Conservation (phyloP, 2,329 filamentous ascomycete genomes). For the Meredithiella fracta region DNA sequence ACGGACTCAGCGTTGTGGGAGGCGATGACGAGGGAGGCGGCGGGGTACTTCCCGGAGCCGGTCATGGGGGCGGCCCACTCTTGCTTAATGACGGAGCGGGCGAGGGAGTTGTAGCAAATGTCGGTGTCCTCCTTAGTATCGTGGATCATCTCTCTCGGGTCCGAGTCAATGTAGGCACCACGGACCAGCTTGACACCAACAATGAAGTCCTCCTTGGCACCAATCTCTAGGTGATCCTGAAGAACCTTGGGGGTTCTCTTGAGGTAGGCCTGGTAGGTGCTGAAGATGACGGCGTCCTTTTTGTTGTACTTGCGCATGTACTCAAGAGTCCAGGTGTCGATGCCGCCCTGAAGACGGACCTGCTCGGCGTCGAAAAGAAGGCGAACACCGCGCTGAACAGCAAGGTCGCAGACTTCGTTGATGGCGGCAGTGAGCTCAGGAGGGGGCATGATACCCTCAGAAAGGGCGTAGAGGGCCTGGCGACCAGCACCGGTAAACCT, state of each 20-base stretch:
- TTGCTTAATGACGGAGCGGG: constrained; percentile 48
- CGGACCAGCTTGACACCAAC: constrained; percentile 62
- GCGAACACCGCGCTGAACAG: constrained; percentile 49
- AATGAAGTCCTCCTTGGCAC: constrained; percentile 43
- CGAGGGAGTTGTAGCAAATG: constrained; percentile 53
- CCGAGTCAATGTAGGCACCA: constrained; percentile 55
- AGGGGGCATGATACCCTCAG: constrained; percentile 44
- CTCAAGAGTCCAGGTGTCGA: constrained; percentile 63
- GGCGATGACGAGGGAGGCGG: constrained; percentile 53
- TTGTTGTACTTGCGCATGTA: constrained; percentile 65
- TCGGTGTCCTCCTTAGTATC: constrained; percentile 59
- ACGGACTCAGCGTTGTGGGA: constrained; percentile 70
- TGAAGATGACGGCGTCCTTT: constrained; percentile 56
- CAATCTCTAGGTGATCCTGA: constrained; percentile 40
- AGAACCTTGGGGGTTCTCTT: constrained; percentile 44
- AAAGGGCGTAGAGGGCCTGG: constrained; percentile 51
- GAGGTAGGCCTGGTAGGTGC: constrained; percentile 64
- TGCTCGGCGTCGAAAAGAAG: constrained; percentile 82
- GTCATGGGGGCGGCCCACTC: constrained; percentile 37
- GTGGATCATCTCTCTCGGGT: constrained; percentile 54
- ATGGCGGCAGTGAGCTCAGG: constrained; percentile 52
- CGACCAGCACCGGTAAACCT: constrained; percentile 70
- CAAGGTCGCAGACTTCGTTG: constrained; percentile 56
- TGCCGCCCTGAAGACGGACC: constrained; percentile 58
- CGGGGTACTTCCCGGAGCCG: constrained; percentile 33